Evolutionary conservation across 2,329 filamentous ascomycete species (phyloP).

Genomic region (Fusarium concolor): DNA sequence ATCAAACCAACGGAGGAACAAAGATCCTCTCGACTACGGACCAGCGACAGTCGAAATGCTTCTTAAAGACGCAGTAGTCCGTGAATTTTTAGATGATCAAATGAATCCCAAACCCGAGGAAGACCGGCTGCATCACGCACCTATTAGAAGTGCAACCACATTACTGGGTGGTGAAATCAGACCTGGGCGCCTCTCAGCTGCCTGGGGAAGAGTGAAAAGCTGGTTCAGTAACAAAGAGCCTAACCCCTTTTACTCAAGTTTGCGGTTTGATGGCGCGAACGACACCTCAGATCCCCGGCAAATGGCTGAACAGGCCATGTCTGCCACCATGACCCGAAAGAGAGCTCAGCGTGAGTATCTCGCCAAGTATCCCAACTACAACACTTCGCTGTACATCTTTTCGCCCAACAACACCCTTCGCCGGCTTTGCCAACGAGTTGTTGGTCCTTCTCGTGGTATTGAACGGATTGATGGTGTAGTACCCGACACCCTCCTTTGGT

Average conservation of each 20-base stretch:
- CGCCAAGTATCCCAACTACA: slow-evolving; percentile 87
- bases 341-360: slow-evolving; percentile 93
- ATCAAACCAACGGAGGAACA: slow-evolving; percentile 68
- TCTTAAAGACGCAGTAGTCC: slow-evolving; percentile 93
- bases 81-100: slow-evolving; percentile 85
- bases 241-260: slow-evolving; percentile 92
- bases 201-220: slow-evolving; percentile 71
- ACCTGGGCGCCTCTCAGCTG: slow-evolving; percentile 67
- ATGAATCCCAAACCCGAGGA: slow-evolving; percentile 47
- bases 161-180: slow-evolving; percentile 59
- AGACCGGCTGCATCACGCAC: slow-evolving; percentile 47
- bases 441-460: slow-evolving; percentile 88
- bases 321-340: slow-evolving; percentile 83
- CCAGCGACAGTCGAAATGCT: slow-evolving; percentile 95
- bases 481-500: slow-evolving; percentile 92
- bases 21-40: slow-evolving; percentile 91
- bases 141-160: slow-evolving; percentile 50
- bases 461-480: slow-evolving; percentile 91
- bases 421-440: slow-evolving; percentile 85
- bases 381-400: slow-evolving; percentile 91
- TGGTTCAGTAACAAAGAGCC: slow-evolving; percentile 76
- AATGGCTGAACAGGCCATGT: slow-evolving; percentile 91
- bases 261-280: slow-evolving; percentile 75
- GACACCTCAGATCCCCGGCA: slow-evolving; percentile 85
- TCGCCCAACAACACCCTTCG: slow-evolving; percentile 81